A percentile compares a stretch with the other conserved stretches of the same genome.
These are phyloP conservation scores for Maudiozyma barnettii DNA, from an alignment of 805 yeast species.

Conservation along the genomic window DNA sequence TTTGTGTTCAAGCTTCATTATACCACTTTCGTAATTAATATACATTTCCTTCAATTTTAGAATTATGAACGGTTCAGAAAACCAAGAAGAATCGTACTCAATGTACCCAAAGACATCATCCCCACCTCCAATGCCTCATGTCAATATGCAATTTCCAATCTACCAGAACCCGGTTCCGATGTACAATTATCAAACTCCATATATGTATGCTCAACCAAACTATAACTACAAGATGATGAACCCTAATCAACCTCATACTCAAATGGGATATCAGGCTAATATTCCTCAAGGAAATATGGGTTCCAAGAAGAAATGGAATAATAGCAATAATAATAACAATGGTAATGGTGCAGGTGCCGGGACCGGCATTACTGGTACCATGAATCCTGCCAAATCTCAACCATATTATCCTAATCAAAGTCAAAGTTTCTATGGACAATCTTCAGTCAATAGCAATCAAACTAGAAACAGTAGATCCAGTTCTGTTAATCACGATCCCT, in stretches of 20 bases:
- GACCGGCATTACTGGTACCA: background rate
- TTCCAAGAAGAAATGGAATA: slow-evolving; percentile 22
- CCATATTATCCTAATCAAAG: slow-evolving; percentile 10
- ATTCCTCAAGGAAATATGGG: slow-evolving; percentile 8
- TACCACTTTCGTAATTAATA: too few species aligned
- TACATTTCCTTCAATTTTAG: too few species aligned
- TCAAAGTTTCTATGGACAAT: slow-evolving; percentile 6
- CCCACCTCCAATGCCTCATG: slow-evolving; percentile 24
- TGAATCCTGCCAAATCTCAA: slow-evolving; percentile 9
- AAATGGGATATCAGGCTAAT: slow-evolving; percentile 18
- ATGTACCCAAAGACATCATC: slow-evolving; percentile 29
- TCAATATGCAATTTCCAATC: slow-evolving; percentile 24
- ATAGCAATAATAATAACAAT: slow-evolving; percentile 2
- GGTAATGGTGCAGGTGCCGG: background rate
- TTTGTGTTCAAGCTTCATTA: too few species aligned
- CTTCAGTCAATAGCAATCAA: background rate
- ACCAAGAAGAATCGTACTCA: slow-evolving; percentile 26
- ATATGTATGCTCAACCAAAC: slow-evolving; percentile 23
- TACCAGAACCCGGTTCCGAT: slow-evolving; percentile 25
- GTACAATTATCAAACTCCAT: slow-evolving; percentile 22
- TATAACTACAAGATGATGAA: slow-evolving; percentile 24
- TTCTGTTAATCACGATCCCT: slow-evolving; percentile 14
- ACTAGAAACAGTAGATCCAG: slow-evolving; percentile 1
- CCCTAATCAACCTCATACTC: slow-evolving; percentile 11
- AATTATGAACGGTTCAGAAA: slow-evolving; percentile 7